Evolutionary conservation across 768 basidiomycete species (phyloP).

Genomic region (Lanmaoa rubissima): DNA sequence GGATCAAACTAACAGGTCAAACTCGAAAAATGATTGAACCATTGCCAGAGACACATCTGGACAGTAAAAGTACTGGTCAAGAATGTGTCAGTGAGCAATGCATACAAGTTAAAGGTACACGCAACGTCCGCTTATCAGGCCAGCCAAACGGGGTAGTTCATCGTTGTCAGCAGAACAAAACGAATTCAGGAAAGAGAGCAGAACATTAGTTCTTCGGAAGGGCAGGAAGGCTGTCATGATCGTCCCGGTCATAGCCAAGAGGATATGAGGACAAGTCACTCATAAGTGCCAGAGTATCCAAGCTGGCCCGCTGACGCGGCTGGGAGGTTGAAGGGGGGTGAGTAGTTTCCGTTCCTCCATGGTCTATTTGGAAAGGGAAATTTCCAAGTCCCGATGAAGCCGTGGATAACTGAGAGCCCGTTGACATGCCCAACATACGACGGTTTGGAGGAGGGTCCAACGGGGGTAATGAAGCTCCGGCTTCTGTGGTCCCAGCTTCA

Average conservation of each 20-base stretch:
- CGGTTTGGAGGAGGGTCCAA: slow-evolving; percentile 54
- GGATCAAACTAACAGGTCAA: slow-evolving; percentile 1
- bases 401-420: slow-evolving; percentile 73
- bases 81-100: slow-evolving; percentile 17
- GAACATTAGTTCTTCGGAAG: slow-evolving; percentile 26
- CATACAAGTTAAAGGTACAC: slow-evolving; percentile 31
- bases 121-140: slow-evolving; percentile 25
- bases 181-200: background rate
- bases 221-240: slow-evolving; percentile 25
- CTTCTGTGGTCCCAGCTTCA: slow-evolving; percentile 22
- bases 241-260: slow-evolving; percentile 60
- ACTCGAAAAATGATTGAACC: slow-evolving; percentile 5
- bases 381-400: slow-evolving; percentile 78
- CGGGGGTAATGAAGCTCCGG: slow-evolving; percentile 35
- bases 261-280: slow-evolving; percentile 83
- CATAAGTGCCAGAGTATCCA: slow-evolving; percentile 83
- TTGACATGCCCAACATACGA: slow-evolving; percentile 66
- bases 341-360: slow-evolving; percentile 42
- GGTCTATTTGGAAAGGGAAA: slow-evolving; percentile 85
- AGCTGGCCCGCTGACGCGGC: slow-evolving; percentile 67
- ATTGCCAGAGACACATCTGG: background rate
- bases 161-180: slow-evolving; percentile 9
- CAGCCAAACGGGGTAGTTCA: slow-evolving; percentile 25
- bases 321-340: slow-evolving; percentile 38
- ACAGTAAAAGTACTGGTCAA: slow-evolving; percentile 11